These are phyloP conservation scores for Cytospora schulzeri DNA, from an alignment of 2,329 filamentous ascomycete species.

Conservation along the genomic window DNA sequence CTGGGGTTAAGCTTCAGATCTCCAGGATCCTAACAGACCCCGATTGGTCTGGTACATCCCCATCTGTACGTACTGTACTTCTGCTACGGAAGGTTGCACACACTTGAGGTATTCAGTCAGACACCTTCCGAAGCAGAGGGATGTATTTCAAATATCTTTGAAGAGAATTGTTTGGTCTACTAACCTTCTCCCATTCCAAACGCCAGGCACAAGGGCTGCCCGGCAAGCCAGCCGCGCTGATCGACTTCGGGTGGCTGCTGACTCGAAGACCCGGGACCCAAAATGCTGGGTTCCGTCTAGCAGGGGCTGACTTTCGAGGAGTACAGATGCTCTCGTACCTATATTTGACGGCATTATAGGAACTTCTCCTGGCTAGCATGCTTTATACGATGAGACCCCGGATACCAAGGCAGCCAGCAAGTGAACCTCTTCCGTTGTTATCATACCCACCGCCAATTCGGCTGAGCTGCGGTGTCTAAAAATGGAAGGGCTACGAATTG, in stretches of 20 bases:
- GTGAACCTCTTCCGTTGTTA: neutral
- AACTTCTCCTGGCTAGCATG: slow-evolving; percentile 2
- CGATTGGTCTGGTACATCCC: slow-evolving; percentile 5
- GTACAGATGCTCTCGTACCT: slow-evolving; percentile 10
- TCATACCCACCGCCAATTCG: slow-evolving; percentile 12
- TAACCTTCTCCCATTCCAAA: slow-evolving; percentile 9
- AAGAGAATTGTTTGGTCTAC: neutral
- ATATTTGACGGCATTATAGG: slow-evolving; percentile 20
- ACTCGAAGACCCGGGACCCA: slow-evolving; percentile 25
- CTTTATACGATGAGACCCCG: slow-evolving; percentile 1
- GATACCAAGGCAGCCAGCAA: slow-evolving; percentile 5
- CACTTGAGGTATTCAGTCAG: neutral
- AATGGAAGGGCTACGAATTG: neutral
- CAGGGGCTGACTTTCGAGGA: slow-evolving; percentile 19
- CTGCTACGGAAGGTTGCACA: slow-evolving; percentile 1
- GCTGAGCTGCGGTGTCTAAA: neutral
- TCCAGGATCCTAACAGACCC: neutral
- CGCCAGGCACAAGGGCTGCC: slow-evolving; percentile 20
- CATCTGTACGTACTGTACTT: neutral
- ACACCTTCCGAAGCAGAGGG: neutral
- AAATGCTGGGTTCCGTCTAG: slow-evolving; percentile 26
- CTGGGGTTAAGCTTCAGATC: neutral
- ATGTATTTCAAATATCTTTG: neutral
- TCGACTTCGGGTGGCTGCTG: slow-evolving; percentile 28
- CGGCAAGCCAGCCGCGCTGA: slow-evolving; percentile 22